phyloP scores from a whole-genome alignment of 225 moss, liverwort and hornwort genomes.

The Polytrichum formosum region DNA sequence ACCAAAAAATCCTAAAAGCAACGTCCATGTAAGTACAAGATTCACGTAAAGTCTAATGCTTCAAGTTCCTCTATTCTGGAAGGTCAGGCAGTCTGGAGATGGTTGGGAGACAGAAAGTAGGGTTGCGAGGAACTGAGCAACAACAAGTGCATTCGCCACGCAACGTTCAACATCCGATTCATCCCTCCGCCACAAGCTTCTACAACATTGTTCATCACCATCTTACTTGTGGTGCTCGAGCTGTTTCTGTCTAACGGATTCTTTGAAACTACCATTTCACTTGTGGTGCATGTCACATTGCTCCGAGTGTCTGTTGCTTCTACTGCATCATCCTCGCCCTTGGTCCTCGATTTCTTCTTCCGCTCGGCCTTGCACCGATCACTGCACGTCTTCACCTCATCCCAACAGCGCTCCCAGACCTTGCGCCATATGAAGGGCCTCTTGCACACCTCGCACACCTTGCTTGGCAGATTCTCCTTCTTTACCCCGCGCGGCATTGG shows the following conservation, averaged over 20 bases:
- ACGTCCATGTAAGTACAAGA: too few relatives aligned
- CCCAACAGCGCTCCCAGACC: slow-evolving; percentile 92
- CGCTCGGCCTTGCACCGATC: slow-evolving; percentile 81
- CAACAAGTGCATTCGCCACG: slow-evolving; percentile 2
- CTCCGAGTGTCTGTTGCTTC: not conserved
- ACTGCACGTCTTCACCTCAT: slow-evolving; percentile 82
- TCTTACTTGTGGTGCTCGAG: not conserved
- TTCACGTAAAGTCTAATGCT: too few relatives aligned
- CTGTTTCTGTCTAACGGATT: not conserved
- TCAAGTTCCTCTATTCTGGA: too few relatives aligned
- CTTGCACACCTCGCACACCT: slow-evolving; percentile 75
- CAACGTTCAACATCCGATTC: not conserved
- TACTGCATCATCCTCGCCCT: slow-evolving; percentile 6
- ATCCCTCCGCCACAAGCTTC: not conserved
- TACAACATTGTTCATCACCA: not conserved
- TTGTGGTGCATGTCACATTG: not conserved
- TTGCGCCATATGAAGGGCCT: slow-evolving; percentile 92
- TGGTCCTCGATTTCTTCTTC: slow-evolving; percentile 50
- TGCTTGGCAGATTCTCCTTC: slow-evolving; percentile 80
- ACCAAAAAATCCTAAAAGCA: too few relatives aligned
- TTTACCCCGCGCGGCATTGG: slow-evolving; percentile 81
- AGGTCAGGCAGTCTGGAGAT: not conserved
- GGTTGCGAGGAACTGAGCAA: slow-evolving; percentile 1
- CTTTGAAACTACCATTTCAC: not conserved
- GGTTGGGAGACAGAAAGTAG: not conserved